phyloP scores from a whole-genome alignment of 2,329 filamentous ascomycete genomes.

The Xylaria sp. region DNA sequence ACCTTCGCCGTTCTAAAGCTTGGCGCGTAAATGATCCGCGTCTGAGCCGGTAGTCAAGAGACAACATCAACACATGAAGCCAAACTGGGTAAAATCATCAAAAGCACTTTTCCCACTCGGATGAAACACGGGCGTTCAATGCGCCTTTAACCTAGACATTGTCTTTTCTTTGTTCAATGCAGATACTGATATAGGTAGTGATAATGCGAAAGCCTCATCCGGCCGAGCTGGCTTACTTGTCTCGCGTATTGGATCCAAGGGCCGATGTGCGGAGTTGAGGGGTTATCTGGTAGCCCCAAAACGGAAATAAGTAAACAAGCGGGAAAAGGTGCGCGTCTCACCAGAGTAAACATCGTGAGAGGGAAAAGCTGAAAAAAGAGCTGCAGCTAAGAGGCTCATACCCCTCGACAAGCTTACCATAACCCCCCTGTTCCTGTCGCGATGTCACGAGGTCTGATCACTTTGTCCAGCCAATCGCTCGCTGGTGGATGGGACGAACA shows the following conservation, averaged over 20 bases:
- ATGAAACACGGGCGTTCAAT: conserved; percentile 30
- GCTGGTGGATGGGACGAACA: neutral
- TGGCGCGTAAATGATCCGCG: conserved; percentile 23
- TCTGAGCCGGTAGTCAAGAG: neutral
- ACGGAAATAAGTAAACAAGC: conserved; percentile 40
- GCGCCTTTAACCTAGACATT: conserved; percentile 4
- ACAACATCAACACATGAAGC: conserved; percentile 2
- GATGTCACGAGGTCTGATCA: conserved; percentile 40
- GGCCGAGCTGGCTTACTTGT: conserved; percentile 6
- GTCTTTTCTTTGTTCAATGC: conserved; percentile 5
- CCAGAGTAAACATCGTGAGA: conserved; percentile 21
- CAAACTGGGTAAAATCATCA: conserved; percentile 12
- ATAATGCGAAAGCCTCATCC: conserved; percentile 9
- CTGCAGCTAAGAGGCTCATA: conserved; percentile 32
- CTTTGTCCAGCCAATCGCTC: conserved; percentile 30
- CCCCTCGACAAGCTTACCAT: conserved; percentile 31
- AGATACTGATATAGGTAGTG: conserved; percentile 1
- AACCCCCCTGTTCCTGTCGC: conserved; percentile 37
- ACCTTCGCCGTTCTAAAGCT: conserved; percentile 30
- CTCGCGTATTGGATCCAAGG: conserved; percentile 1
- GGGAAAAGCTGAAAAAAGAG: conserved; percentile 33
- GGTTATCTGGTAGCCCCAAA: conserved; percentile 30
- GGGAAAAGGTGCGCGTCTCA: conserved; percentile 30
- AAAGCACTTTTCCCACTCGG: conserved; percentile 11
- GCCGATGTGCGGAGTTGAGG: conserved; percentile 39